These are phyloP conservation scores for Boechera divaricarpa DNA, from an alignment of 345 rosid species.

Conservation along the genomic window DNA sequence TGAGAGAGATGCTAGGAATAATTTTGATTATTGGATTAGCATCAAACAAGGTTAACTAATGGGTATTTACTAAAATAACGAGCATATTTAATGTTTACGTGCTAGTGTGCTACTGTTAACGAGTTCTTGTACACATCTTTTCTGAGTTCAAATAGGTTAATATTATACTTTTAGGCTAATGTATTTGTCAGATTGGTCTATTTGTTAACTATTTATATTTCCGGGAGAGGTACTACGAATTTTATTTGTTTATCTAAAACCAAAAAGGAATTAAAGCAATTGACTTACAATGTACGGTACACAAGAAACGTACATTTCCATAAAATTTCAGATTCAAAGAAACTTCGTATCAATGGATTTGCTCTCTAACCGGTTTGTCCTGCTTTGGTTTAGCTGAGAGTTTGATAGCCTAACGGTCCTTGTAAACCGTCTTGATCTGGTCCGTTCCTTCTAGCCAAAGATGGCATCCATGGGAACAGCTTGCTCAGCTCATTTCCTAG, in stretches of 20 bases:
- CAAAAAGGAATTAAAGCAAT: background rate
- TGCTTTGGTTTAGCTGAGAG: conserved; percentile 57
- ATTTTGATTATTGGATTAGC: conserved; percentile 24
- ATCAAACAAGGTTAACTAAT: conserved; percentile 30
- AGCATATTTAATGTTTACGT: background rate
- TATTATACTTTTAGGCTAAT: too few species aligned
- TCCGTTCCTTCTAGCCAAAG: conserved; percentile 66
- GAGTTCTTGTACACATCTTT: background rate
- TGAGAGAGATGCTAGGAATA: conserved; percentile 37
- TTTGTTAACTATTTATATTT: background rate
- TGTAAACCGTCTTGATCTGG: conserved; percentile 62
- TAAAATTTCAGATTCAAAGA: conserved; percentile 27
- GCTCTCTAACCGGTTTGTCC: background rate
- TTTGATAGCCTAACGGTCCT: conserved; percentile 86
- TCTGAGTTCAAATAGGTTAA: too few species aligned
- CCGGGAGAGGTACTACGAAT: background rate
- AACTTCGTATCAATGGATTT: conserved; percentile 20
- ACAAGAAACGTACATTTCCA: conserved; percentile 15
- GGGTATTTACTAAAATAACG: background rate
- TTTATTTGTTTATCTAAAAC: background rate
- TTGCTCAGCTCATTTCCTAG: conserved; percentile 81
- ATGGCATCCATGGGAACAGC: conserved; percentile 92
- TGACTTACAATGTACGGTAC: background rate
- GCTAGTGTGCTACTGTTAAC: background rate
- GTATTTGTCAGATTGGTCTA: background rate